A percentile compares a stretch with the other conserved stretches of the same genome.
Evolutionary conservation across 257 asterid genomes (phyloP).

Genomic region (Leptodermis oblonga): DNA sequence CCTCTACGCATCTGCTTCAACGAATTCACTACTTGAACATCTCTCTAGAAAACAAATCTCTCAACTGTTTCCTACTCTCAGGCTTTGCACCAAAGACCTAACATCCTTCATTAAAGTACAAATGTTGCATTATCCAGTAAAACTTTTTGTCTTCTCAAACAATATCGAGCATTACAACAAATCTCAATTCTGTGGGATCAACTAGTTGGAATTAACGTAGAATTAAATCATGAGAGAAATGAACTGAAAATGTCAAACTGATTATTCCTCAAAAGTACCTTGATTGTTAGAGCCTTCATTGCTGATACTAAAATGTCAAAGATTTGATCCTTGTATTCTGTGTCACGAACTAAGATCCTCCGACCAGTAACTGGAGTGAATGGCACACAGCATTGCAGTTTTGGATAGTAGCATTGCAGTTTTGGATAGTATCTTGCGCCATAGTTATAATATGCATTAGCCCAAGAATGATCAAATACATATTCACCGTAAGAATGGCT

Average conservation of each 20-base stretch:
- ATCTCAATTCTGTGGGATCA: background rate
- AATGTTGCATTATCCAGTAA: background rate
- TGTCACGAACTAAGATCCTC: conserved; percentile 81
- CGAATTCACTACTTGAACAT: background rate
- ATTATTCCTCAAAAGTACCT: conserved; percentile 41
- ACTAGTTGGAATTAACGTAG: no score
- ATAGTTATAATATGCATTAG: conserved; percentile 80
- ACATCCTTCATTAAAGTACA: background rate
- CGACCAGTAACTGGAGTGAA: conserved; percentile 96
- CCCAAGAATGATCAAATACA: conserved; percentile 99
- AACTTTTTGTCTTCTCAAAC: background rate
- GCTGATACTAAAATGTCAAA: conserved; percentile 87
- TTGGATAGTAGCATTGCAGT: conserved; percentile 70
- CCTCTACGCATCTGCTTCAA: background rate
- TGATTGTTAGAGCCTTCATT: conserved; percentile 62
- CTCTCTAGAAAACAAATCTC: background rate
- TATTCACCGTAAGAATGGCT: conserved; percentile 99
- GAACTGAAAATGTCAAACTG: background rate
- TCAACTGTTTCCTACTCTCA: background rate
- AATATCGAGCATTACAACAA: background rate
- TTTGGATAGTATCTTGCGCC: conserved; percentile 96
- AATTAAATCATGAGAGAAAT: background rate
- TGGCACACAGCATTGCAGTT: conserved; percentile 83
- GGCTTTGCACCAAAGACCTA: background rate
- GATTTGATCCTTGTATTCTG: conserved; percentile 59